A percentile compares a stretch with the other conserved stretches of the same genome.
phyloP scores from a whole-genome alignment of 2,329 filamentous ascomycete species.

The Pyricularia pennisetigena region DNA sequence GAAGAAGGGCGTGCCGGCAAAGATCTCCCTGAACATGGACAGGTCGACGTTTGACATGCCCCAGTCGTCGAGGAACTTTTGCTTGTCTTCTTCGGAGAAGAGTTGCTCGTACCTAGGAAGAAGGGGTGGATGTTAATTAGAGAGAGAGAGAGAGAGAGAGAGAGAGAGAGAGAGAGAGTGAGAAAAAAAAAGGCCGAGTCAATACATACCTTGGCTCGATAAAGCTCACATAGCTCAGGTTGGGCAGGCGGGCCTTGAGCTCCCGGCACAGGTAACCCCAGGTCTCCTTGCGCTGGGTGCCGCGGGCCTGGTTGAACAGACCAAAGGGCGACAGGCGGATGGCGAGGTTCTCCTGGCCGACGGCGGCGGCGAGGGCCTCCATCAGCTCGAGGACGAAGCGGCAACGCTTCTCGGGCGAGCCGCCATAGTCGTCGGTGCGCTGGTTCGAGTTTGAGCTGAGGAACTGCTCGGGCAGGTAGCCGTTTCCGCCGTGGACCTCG shows the following conservation, averaged over 20 bases:
- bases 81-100: neutral
- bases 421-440: slow-evolving; percentile 44
- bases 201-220: neutral
- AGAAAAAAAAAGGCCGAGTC: neutral
- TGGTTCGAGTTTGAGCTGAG: slow-evolving; percentile 42
- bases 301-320: slow-evolving; percentile 34
- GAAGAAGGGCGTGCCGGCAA: neutral
- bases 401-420: slow-evolving; percentile 42
- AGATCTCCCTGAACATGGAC: neutral
- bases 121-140: neutral
- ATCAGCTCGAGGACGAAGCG: slow-evolving; percentile 41
- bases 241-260: neutral
- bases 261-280: neutral
- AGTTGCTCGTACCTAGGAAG: neutral
- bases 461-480: slow-evolving; percentile 42
- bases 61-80: neutral
- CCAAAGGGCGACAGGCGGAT: slow-evolving; percentile 46
- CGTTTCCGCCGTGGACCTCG: slow-evolving; percentile 30
- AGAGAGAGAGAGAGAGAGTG: too few species aligned
- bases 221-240: neutral
- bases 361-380: slow-evolving; percentile 36
- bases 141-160: too few species aligned
- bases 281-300: neutral
- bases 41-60: neutral
- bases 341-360: slow-evolving; percentile 38